Percentiles rank a stretch among this genome's conserved stretches.
These are phyloP conservation scores for Auriscalpium microsporum DNA, from an alignment of 768 basidiomycete species.

Conservation along the genomic window DNA sequence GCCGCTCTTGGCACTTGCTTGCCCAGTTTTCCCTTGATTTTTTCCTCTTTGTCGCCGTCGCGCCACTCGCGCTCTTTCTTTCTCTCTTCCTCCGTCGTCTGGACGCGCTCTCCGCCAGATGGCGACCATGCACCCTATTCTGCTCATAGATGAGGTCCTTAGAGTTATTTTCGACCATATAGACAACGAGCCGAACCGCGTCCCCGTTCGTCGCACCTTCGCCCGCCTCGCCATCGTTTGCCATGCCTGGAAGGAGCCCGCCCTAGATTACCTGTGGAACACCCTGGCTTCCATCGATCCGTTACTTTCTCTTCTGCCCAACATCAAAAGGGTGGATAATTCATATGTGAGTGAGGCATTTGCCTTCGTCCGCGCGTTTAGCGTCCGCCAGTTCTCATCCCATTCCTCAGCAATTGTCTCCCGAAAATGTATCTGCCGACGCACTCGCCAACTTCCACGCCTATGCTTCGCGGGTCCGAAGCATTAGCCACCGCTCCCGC, in stretches of 20 bases:
- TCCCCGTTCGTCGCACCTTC: slow-evolving; percentile 5
- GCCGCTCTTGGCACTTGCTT: background rate
- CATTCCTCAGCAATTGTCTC: background rate
- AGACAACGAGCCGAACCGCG: slow-evolving; percentile 4
- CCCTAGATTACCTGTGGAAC: slow-evolving; percentile 13
- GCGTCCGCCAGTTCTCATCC: background rate
- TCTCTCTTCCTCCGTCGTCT: background rate
- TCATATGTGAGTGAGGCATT: background rate
- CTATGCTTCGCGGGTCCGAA: slow-evolving; percentile 14
- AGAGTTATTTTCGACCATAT: slow-evolving; percentile 13
- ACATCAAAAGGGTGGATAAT: slow-evolving; percentile 1
- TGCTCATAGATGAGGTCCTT: slow-evolving; percentile 15
- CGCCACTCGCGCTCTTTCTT: background rate
- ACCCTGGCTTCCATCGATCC: slow-evolving; percentile 13
- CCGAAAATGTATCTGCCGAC: background rate
- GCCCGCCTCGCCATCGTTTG: slow-evolving; percentile 13
- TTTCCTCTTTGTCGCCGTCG: background rate
- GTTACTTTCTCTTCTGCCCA: slow-evolving; percentile 11
- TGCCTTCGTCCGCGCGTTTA: background rate
- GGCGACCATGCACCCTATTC: slow-evolving; percentile 12
- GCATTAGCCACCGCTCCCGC: slow-evolving; percentile 6
- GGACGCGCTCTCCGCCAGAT: background rate
- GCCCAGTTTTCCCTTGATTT: background rate
- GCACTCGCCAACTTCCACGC: slow-evolving; percentile 5
- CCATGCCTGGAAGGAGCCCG: slow-evolving; percentile 15